Evolutionary conservation across 257 asterid species (phyloP).

Genomic region (Nyctanthes arbortristis): DNA sequence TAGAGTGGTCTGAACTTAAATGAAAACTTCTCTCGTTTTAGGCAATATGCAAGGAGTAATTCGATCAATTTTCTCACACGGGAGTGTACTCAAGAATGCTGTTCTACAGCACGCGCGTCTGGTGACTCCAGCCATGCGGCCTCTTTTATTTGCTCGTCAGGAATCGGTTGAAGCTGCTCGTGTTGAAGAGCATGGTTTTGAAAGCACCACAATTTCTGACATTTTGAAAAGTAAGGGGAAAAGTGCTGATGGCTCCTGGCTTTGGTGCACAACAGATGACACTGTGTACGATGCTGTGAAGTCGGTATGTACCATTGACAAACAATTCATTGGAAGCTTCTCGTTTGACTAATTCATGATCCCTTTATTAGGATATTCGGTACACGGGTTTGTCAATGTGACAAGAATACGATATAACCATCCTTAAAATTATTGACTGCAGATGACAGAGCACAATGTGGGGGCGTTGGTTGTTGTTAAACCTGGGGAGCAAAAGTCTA

Average conservation of each 20-base stretch:
- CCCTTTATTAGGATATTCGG: background rate
- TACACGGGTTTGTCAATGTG: background rate
- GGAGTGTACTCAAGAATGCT: conserved; percentile 44
- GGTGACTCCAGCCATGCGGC: conserved; percentile 30
- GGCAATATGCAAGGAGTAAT: conserved; percentile 54
- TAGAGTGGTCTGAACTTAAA: background rate
- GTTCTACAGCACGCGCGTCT: conserved; percentile 44
- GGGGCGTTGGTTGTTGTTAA: conserved; percentile 63
- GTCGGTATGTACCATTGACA: conserved; percentile 33
- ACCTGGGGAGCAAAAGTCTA: conserved; percentile 47
- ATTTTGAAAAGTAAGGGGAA: conserved; percentile 44
- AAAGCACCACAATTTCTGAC: conserved; percentile 51
- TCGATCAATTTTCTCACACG: conserved; percentile 34
- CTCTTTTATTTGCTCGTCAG: conserved; percentile 34
- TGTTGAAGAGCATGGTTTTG: conserved; percentile 59
- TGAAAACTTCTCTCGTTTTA: background rate
- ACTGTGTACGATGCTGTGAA: conserved; percentile 61
- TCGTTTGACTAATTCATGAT: background rate
- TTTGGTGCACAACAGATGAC: conserved; percentile 60
- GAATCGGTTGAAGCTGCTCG: conserved; percentile 52
- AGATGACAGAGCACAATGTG: conserved; percentile 65
- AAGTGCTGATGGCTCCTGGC: conserved; percentile 56
- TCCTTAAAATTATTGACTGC: conserved; percentile 13
- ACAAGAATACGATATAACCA: background rate
- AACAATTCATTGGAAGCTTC: background rate